Percentiles rank a stretch among this genome's conserved stretches.
Conservation (phyloP, 345 rosid genomes). For the Passiflora organensis region DNA sequence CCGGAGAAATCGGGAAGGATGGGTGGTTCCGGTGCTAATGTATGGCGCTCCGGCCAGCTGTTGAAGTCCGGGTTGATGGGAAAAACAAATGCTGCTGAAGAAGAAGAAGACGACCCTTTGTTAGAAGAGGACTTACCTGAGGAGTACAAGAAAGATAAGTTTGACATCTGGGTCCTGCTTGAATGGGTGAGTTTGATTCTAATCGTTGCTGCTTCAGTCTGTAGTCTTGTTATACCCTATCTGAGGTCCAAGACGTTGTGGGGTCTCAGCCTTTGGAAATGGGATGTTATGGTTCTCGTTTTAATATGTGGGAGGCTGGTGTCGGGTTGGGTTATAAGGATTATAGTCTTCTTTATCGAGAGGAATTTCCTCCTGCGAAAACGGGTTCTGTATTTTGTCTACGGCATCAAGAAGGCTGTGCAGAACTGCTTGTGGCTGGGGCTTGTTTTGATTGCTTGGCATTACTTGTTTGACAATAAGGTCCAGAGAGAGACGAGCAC, state of each 20-base stretch:
- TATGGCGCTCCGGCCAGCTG: constrained; percentile 21
- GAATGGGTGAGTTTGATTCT: constrained; percentile 27
- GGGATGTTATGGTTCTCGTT: constrained; percentile 19
- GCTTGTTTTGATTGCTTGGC: constrained; percentile 34
- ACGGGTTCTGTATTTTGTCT: constrained; percentile 27
- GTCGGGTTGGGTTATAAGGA: constrained; percentile 27
- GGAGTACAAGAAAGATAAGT: constrained; percentile 11
- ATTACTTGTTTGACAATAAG: constrained; percentile 25
- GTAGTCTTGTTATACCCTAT: constrained; percentile 14
- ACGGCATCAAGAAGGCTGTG: constrained; percentile 28
- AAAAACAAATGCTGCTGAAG: constrained; percentile 16
- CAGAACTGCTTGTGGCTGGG: constrained; percentile 34
- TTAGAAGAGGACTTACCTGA: constrained; percentile 27
- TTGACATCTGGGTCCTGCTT: constrained; percentile 19
- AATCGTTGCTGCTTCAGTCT: constrained; percentile 21
- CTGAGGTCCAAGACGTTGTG: constrained; percentile 11
- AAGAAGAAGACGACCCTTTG: constrained; percentile 26
- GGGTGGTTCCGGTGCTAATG: no score
- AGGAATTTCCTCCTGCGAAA: constrained; percentile 28
- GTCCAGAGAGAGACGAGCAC: constrained; percentile 27
- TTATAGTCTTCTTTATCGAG: constrained; percentile 28
- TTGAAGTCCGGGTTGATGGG: constrained; percentile 27
- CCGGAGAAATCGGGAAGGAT: constrained; percentile 22
- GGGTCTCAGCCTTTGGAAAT: constrained; percentile 25
- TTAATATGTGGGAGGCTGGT: constrained; percentile 28